Conservation (phyloP, 345 rosid species). For the Eucalyptus caleyi region DNA sequence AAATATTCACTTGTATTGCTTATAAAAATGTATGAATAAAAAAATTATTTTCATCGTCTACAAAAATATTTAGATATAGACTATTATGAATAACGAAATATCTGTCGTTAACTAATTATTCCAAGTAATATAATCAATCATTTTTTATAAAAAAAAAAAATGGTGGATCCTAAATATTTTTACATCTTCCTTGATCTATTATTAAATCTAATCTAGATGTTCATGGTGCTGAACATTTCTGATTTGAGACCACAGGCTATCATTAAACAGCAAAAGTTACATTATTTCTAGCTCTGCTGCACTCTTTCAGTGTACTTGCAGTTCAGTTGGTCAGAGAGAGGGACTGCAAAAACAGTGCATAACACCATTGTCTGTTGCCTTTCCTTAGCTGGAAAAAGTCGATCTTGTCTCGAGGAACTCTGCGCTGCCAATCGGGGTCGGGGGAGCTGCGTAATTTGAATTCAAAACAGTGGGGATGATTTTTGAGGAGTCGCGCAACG, state of each 20-base stretch:
- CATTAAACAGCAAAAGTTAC: background rate
- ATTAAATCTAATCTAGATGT: background rate
- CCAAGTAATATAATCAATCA: background rate
- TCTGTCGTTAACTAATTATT: too few species aligned
- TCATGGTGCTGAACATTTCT: background rate
- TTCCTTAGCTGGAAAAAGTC: background rate
- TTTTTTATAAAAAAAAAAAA: background rate
- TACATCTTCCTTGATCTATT: too few species aligned
- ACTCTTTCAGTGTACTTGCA: background rate
- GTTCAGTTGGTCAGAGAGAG: too few species aligned
- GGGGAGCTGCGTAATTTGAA: background rate
- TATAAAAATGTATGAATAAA: too few species aligned
- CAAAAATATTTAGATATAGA: too few species aligned
- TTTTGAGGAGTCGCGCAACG: background rate
- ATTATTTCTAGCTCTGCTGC: background rate
- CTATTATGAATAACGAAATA: too few species aligned
- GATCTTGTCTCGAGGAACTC: background rate
- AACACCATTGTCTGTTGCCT: background rate
- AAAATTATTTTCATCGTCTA: fast-evolving
- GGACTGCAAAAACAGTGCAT: too few species aligned
- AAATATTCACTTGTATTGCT: too few species aligned
- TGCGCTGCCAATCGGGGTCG: background rate
- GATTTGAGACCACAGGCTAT: background rate
- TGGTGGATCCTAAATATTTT: too few species aligned
- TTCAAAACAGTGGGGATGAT: background rate